Conservation (phyloP, 345 rosid genomes). For the Salix koriyanagi region DNA sequence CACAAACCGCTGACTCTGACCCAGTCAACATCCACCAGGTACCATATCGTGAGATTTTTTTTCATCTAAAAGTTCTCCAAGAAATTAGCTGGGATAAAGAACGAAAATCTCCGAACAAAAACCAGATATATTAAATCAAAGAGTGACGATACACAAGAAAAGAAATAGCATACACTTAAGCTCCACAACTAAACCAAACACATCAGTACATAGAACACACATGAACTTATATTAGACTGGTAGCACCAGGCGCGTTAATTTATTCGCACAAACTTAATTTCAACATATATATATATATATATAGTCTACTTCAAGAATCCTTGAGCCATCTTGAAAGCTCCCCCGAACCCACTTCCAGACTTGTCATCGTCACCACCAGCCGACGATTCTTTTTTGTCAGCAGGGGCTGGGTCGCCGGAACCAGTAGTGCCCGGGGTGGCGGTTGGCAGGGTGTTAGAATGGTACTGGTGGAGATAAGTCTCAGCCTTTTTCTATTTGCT, state of each 20-base stretch:
- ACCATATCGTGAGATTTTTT: too few relatives aligned
- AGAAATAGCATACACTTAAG: not conserved
- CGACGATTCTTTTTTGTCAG: not conserved
- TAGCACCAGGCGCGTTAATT: not conserved
- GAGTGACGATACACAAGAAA: not conserved
- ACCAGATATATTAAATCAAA: not conserved
- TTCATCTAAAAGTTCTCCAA: too few relatives aligned
- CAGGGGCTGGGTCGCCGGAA: constrained; percentile 13
- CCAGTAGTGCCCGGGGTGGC: constrained; percentile 22
- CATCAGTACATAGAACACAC: not conserved
- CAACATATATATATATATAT: not conserved
- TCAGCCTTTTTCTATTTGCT: constrained; percentile 70
- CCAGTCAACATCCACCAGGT: too few relatives aligned
- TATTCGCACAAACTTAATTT: not conserved
- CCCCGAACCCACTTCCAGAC: constrained; percentile 49
- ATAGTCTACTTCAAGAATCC: not conserved
- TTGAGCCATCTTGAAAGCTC: constrained; percentile 51
- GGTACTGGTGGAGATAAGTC: constrained; percentile 56
- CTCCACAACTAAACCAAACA: not conserved
- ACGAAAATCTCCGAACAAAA: not conserved
- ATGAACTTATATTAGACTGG: too few relatives aligned
- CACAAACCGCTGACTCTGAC: too few relatives aligned
- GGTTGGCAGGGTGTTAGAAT: constrained; percentile 33
- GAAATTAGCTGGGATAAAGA: too few relatives aligned
- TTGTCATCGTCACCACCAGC: constrained; percentile 20